Base-by-base conservation (phyloP, 148 eudicot genomes). In the Persicaria tinctoria region DNA sequence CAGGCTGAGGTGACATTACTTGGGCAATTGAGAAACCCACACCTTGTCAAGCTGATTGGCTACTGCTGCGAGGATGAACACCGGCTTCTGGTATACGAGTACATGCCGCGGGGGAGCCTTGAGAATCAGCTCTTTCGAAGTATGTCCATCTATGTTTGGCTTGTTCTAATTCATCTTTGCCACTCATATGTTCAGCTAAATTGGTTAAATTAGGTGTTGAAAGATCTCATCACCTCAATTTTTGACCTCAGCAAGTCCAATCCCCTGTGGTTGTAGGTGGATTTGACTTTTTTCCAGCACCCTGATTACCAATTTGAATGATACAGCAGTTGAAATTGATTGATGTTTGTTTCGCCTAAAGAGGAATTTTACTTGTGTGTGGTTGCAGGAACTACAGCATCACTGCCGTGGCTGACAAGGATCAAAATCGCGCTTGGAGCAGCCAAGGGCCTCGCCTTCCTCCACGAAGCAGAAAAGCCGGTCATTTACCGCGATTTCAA, bases 391-490 rank as follows among this genome's bases (percentile, higher is more conserved):
- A 92, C 69, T 80, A 82, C 97, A 0, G 93, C 86, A 1, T 82
- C 97, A 23, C 86, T 96, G 27, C 97, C 99, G 51, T 96, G 99
- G 99, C 76, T 87, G 11, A 85, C 91, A 13, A 87, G 99, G 66
- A 85, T 92, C 69, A 95, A 95, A 76, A 95, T 95, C 8, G 99
- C 97, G 12, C 78, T 87, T 6, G 99, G 93, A 57, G 99, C 99
- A 16, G 99, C 99, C 38, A 90, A 92, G 76, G 99, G 99, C 8
- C 89, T 95, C 5, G 97, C 92, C 11, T 92, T 92, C 75, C 99
- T 95, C 44, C 99, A 95, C 51, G 99, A 86, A 78, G 88, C 89
- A 3, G 87, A 89, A 16, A 86, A 86, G 27, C 94, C 96, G 0
- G 89, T 95, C 46, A 92, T 95, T 45, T 95, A 80, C 51, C 86